phyloP scores from a whole-genome alignment of 2,329 filamentous ascomycete species.

The Akanthomyces muscarius region DNA sequence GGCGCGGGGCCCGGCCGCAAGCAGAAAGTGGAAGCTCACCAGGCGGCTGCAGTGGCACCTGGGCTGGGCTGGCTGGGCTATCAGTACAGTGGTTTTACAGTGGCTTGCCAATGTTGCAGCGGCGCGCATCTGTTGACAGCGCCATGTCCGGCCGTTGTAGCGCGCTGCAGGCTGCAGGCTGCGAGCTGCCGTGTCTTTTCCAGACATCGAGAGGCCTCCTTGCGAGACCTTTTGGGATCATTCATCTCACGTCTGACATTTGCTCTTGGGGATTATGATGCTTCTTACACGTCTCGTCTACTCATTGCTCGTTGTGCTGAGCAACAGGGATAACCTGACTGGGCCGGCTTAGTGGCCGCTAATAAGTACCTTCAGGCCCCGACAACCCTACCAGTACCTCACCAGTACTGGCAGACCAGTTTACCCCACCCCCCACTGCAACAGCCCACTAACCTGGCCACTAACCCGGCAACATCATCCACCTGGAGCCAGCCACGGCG shows the following conservation, averaged over 20 bases:
- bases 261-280: neutral
- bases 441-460: neutral
- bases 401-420: neutral
- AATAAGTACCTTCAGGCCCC: neutral
- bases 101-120: neutral
- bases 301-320: neutral
- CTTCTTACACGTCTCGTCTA: neutral
- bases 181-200: neutral
- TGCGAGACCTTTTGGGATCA: neutral
- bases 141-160: neutral
- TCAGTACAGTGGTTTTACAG: neutral
- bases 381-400: neutral
- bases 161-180: neutral
- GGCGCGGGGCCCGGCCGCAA: slow-evolving; percentile 6
- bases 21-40: neutral
- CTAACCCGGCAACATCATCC: neutral
- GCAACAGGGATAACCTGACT: slow-evolving; percentile 7
- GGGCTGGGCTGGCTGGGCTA: neutral
- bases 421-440: slow-evolving; percentile 2
- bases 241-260: neutral
- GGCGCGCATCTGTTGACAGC: neutral
- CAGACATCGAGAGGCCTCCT: too few species aligned
- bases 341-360: neutral
- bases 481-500: neutral
- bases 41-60: neutral